Evolutionary conservation across 352 stramenopile species (phyloP).

Genomic region (Phytophthora constricta): DNA sequence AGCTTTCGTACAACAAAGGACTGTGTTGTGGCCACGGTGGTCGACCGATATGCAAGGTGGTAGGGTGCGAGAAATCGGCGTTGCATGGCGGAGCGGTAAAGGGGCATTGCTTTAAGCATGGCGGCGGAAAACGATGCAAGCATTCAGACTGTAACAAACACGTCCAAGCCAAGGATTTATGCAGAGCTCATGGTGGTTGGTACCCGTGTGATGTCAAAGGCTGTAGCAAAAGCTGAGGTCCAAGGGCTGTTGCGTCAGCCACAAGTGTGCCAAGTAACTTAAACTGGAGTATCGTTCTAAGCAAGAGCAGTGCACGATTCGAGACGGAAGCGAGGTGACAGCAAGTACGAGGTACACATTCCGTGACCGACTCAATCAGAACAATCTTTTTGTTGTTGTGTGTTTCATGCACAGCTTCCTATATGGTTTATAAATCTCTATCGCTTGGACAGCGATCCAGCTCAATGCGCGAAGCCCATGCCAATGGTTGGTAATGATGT

Average conservation of each 20-base stretch:
- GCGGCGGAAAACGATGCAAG: background rate
- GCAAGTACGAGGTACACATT: background rate
- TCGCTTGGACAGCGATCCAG: background rate
- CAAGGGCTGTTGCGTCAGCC: too few species aligned
- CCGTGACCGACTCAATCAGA: too few species aligned
- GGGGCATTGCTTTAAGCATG: background rate
- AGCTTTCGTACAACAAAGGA: too few species aligned
- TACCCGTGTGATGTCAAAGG: too few species aligned
- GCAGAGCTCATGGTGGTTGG: background rate
- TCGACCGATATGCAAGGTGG: background rate
- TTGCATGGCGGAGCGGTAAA: background rate
- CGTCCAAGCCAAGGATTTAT: background rate
- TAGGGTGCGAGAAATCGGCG: background rate
- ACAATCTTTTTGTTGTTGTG: too few species aligned
- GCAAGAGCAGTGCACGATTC: too few species aligned
- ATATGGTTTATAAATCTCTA: too few species aligned
- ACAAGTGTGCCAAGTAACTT: too few species aligned
- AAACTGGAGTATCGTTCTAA: too few species aligned
- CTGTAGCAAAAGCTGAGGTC: too few species aligned
- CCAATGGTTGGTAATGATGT: background rate
- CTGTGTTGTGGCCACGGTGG: background rate
- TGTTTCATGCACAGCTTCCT: too few species aligned
- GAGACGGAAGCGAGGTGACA: background rate
- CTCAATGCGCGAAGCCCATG: background rate
- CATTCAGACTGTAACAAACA: background rate